Base-by-base conservation (phyloP, 2,329 filamentous ascomycete genomes). In the Catunica adiposa region DNA sequence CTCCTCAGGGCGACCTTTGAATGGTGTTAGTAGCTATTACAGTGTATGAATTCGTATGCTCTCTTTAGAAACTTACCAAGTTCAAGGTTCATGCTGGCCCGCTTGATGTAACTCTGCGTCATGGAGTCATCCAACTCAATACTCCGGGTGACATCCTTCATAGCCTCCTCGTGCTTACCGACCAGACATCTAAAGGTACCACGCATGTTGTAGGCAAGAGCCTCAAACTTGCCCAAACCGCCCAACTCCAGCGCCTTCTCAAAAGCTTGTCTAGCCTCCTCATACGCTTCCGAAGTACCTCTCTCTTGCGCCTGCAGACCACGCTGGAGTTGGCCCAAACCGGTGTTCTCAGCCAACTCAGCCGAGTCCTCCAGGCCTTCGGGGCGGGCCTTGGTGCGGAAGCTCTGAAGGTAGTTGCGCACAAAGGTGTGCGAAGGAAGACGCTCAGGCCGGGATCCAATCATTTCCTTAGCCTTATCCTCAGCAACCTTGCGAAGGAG, bases 31-130 rank as follows among this genome's bases (percentile, higher is more conserved):
- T 51, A 40, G 7, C 1, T 25, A 31, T 44, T 44, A 8, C 11
- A n/a, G 48, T 23, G n/a, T 23, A 7, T 26, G 20, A 17, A 29
- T 14, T 31, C 15, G 0, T 47, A 22, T 22, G 7, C 14, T 37
- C 23, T 25, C 6, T 22, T 37, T 50, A 5, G 25, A n/a, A 8
- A 60, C 76, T 60, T 42, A 60, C 59, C 89, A 59, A 92, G 82
- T 72, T 98, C 92, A 40, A 98, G 77, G 68, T 94, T 87, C 84
- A 98, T 94, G 76, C 89, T 97, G 56, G 92, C 92, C 59, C 92
- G 85, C 78, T 98, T 98, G 73, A 98, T 95, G 69, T 94, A 97
- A 73, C 87, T 95, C 73, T 98, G 92, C 6, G 89, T 94, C 72
- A 97, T 76, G 7, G 79, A 75, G 14, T 88, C 86, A 64, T 97